Base-by-base conservation (phyloP, 2,329 filamentous ascomycete genomes). In the Pseudogymnoascus sp. region DNA sequence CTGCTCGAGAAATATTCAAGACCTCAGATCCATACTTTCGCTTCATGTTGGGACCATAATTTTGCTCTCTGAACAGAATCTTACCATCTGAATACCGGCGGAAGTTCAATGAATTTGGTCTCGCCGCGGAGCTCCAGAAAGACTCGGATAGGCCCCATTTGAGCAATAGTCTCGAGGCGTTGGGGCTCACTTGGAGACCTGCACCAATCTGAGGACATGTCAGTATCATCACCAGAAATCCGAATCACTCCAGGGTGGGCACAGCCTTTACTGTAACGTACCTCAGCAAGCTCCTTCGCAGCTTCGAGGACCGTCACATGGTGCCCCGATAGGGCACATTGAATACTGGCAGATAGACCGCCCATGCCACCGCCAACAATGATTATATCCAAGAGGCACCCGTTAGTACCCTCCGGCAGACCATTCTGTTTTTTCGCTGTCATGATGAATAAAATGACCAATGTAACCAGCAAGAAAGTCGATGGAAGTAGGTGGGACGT, bases 361-460 rank as follows among this genome's bases (percentile, higher is more conserved):
- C 81, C 80, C 19, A 85, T 75, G 7, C 82, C 82, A 10, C 81
- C 82, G n/a, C 82, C 82, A 21, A 83, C 77, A 26, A 85, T 73
- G 24, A 83, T 75, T 29, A 83, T 65, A 35, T 56, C 29, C 29
- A 56, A 33, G 5, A 29, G 24, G n/a, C 10, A 33, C 14, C 29
- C 6, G 4, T 56, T 56, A 8, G 29, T 14, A 21, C 10, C 50
- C 19, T 21, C 24, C 21, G 50, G n/a, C 16, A 33, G 6, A 56
- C 33, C 6, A 8, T 35, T 16, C 11, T 21, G n/a, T 21, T n/a
- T 8, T 13, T 56, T 19, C 1, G 16, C 26, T 21, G 29, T 10
- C 50, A 56, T 33, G 6, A 33, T 56, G 1, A 5, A 56, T 21
- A 21, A 14, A 56, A 14, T 21, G 4, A 1, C 21, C 6, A 3